phyloP scores from a whole-genome alignment of 73 alveolate species.

The Tetrahymena thermophila region DNA sequence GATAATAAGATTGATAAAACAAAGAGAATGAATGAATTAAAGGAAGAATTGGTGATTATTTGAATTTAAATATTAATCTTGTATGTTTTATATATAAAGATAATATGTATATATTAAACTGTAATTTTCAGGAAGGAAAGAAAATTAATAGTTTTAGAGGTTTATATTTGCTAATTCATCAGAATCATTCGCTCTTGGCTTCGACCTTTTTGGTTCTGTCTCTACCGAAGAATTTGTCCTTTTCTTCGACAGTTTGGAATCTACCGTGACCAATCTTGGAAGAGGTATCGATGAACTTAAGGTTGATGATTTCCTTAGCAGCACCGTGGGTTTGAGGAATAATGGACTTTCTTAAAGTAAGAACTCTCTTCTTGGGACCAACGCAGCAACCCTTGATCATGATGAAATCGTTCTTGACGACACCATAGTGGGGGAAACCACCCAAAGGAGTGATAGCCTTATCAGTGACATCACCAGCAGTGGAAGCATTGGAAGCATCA shows the following conservation, averaged over 20 bases:
- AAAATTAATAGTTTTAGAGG: neutral
- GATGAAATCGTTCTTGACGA: constrained; percentile 94
- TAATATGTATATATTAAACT: neutral
- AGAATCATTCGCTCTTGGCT: constrained; percentile 1
- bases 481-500: constrained; percentile 92
- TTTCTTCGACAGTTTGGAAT: constrained; percentile 99
- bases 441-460: constrained; percentile 99
- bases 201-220: constrained; percentile 2
- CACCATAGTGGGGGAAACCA: constrained; percentile 99
- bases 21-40: neutral
- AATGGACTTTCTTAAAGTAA: constrained; percentile 96
- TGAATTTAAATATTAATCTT: neutral
- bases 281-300: constrained; percentile 99
- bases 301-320: constrained; percentile 86
- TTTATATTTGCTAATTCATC: neutral
- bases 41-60: neutral
- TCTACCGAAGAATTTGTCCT: constrained; percentile 94
- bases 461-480: constrained; percentile 96
- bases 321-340: constrained; percentile 79
- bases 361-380: constrained; percentile 98
- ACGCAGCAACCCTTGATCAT: constrained; percentile 98
- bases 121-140: neutral
- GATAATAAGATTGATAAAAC: neutral
- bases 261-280: constrained; percentile 99
- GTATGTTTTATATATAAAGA: neutral